Evolutionary conservation across 805 yeast genomes (phyloP).

Genomic region (Schizosaccharomyces octosporus): DNA sequence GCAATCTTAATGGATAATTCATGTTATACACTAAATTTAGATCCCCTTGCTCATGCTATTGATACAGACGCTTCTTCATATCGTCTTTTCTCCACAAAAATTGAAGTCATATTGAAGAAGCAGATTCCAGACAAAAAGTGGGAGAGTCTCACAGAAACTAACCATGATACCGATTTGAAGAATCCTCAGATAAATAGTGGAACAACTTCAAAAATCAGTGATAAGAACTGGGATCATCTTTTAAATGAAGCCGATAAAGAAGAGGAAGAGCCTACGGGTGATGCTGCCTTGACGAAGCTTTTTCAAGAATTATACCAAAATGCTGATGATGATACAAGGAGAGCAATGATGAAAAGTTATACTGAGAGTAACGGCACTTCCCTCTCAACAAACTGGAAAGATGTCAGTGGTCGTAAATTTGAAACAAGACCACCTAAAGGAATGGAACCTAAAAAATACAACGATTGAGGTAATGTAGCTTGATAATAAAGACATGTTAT

Average conservation of each 20-base stretch:
- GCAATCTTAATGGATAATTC: conserved; percentile 15
- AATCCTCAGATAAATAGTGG: conserved; percentile 31
- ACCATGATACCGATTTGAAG: conserved; percentile 4
- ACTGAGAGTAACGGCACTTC: conserved; percentile 88
- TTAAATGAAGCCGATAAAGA: conserved; percentile 13
- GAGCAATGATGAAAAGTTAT: conserved; percentile 94
- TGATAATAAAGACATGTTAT: no score
- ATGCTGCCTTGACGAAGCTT: conserved; percentile 28
- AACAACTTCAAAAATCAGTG: conserved; percentile 32
- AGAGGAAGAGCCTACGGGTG: conserved; percentile 22
- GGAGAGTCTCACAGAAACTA: conserved; percentile 24
- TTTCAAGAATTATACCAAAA: conserved; percentile 49
- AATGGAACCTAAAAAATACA: conserved; percentile 25
- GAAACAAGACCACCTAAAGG: conserved; percentile 58
- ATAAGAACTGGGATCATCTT: conserved; percentile 16
- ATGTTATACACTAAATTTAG: conserved; percentile 32
- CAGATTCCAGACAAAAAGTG: conserved; percentile 20
- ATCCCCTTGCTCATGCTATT: conserved; percentile 29
- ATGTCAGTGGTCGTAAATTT: conserved; percentile 41
- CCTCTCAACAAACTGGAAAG: conserved; percentile 79
- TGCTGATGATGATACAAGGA: conserved; percentile 64
- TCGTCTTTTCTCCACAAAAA: conserved; percentile 41
- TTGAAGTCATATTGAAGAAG: conserved; percentile 45
- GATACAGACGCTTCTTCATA: conserved; percentile 21
- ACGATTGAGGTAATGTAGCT: no score